These are phyloP conservation scores for Clohesyomyces aquaticus DNA, from an alignment of 495 filamentous ascomycete genomes.

Conservation along the genomic window DNA sequence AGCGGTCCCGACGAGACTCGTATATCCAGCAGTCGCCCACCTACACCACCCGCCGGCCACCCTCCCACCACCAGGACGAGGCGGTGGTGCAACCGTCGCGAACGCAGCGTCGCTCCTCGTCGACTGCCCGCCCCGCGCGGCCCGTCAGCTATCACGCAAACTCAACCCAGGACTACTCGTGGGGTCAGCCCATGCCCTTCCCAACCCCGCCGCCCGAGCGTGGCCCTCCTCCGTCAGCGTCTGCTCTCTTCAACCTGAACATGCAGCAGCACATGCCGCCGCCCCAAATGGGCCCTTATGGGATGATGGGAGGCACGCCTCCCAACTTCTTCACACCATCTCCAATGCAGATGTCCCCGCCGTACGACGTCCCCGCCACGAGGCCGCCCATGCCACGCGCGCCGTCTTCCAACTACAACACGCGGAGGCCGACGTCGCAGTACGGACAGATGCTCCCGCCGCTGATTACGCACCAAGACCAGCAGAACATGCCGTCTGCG, in stretches of 20 bases:
- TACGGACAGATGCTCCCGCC: constrained; percentile 31
- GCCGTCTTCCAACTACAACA: constrained; percentile 25
- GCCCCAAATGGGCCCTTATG: constrained; percentile 25
- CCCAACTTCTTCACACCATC: constrained; percentile 16
- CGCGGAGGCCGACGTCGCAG: constrained; percentile 24
- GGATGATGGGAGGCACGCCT: constrained; percentile 19
- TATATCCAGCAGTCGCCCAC: constrained; percentile 25
- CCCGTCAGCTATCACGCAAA: constrained; percentile 35
- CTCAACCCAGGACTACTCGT: constrained; percentile 2
- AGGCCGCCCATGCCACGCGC: constrained; percentile 9
- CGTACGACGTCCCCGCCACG: constrained; percentile 3
- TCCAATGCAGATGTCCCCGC: constrained; percentile 13
- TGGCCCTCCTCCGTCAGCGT: constrained; percentile 34
- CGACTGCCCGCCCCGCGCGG: constrained; percentile 17
- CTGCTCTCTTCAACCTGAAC: constrained; percentile 28
- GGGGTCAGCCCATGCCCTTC: constrained; percentile 13
- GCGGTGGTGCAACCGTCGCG: constrained; percentile 32
- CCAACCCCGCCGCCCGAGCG: constrained; percentile 17
- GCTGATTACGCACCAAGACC: constrained; percentile 16
- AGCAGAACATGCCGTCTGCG: constrained; percentile 9
- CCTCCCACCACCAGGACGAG: constrained; percentile 23
- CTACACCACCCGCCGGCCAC: constrained; percentile 20
- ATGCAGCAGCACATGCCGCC: constrained; percentile 18
- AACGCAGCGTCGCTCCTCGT: constrained; percentile 31
- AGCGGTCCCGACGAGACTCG: constrained; percentile 21